Conservation (phyloP, 768 basidiomycete species). For the Termitomyces titanicus region DNA sequence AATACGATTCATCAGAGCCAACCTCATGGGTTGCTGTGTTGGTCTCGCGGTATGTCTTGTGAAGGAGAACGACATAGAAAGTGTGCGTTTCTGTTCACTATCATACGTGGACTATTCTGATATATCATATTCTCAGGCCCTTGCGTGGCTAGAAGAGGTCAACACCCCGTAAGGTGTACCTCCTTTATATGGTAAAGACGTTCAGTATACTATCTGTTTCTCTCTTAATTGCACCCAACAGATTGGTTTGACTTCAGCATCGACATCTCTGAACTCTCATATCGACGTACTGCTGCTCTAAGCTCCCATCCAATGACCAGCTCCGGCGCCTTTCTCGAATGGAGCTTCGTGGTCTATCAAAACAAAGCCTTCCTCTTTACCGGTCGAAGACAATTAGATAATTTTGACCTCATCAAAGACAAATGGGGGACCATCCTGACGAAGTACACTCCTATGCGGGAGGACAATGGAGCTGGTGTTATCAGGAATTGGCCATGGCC, state of each 20-base stretch:
- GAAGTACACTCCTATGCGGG: neutral
- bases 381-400: neutral
- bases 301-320: neutral
- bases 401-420: neutral
- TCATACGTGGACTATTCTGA: neutral
- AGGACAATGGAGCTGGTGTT: neutral
- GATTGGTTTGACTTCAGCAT: neutral
- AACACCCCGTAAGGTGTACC: neutral
- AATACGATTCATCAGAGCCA: neutral
- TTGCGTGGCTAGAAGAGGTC: neutral
- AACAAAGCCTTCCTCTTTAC: neutral
- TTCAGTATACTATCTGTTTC: neutral
- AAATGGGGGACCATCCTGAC: neutral
- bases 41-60: neutral
- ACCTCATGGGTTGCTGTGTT: neutral
- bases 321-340: neutral
- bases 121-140: neutral
- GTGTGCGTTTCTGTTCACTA: neutral
- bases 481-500: neutral
- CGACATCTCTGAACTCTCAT: neutral
- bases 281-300: neutral
- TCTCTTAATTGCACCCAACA: neutral
- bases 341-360: neutral
- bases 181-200: neutral
- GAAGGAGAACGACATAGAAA: neutral